These are phyloP conservation scores for Tephrocybe sp. DNA, from an alignment of 768 basidiomycete species.

Conservation along the genomic window DNA sequence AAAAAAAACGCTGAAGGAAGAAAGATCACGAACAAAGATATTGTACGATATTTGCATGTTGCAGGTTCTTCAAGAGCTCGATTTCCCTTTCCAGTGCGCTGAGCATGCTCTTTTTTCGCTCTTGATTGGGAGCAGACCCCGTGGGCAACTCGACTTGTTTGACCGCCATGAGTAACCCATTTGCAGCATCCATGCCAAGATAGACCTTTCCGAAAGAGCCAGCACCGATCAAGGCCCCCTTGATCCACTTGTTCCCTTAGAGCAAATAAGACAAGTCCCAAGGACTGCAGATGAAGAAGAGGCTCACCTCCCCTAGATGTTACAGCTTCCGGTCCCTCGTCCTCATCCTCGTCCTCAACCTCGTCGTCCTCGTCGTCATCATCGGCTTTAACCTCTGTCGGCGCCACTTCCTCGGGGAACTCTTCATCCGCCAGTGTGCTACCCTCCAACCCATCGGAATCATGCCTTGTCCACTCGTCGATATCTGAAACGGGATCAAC, in stretches of 20 bases:
- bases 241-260: slow-evolving; percentile 92
- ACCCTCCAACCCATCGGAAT: slow-evolving; percentile 42
- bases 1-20: neutral
- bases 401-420: slow-evolving; percentile 47
- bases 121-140: slow-evolving; percentile 82
- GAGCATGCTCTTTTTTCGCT: slow-evolving; percentile 92
- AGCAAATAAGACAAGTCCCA: slow-evolving; percentile 6
- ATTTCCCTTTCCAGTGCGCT: slow-evolving; percentile 92
- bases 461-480: slow-evolving; percentile 79
- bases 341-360: slow-evolving; percentile 41
- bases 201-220: slow-evolving; percentile 96
- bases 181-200: slow-evolving; percentile 91
- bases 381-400: slow-evolving; percentile 43
- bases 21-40: slow-evolving; percentile 75
- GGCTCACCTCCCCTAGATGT: slow-evolving; percentile 52
- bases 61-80: slow-evolving; percentile 86
- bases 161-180: slow-evolving; percentile 92
- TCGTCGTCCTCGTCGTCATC: slow-evolving; percentile 37
- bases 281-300: neutral
- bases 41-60: slow-evolving; percentile 97
- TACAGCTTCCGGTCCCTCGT: slow-evolving; percentile 46
- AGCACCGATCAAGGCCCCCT: slow-evolving; percentile 92
- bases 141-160: slow-evolving; percentile 95
- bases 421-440: slow-evolving; percentile 37
- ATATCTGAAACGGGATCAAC: slow-evolving; percentile 42